phyloP scores from a whole-genome alignment of 768 basidiomycete species.

The Pulveroboletus frians region DNA sequence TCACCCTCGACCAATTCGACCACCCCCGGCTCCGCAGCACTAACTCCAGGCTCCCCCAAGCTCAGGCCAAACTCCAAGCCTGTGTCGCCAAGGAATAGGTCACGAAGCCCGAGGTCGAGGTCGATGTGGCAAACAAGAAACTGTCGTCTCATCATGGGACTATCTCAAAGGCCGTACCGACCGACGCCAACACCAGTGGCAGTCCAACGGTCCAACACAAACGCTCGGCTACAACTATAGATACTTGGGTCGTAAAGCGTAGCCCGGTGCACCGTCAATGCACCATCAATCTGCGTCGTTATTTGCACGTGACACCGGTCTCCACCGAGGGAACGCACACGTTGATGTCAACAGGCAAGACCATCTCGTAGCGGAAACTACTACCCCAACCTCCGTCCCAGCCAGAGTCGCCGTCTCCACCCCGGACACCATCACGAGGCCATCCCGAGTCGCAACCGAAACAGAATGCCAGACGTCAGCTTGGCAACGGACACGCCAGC shows the following conservation, averaged over 20 bases:
- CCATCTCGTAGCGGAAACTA: slow-evolving; percentile 10
- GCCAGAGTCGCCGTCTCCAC: not conserved
- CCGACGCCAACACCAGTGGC: not conserved
- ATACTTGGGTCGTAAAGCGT: not conserved
- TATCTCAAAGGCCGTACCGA: not conserved
- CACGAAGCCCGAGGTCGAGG: slow-evolving; percentile 42
- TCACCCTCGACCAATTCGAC: slow-evolving; percentile 31
- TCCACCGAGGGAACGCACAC: not conserved
- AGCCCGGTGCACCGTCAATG: not conserved
- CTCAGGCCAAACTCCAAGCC: slow-evolving; percentile 75
- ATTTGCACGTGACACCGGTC: not conserved
- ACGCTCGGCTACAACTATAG: slow-evolving; percentile 1
- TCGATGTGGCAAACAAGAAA: not conserved
- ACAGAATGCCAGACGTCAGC: not conserved
- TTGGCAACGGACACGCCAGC: slow-evolving; percentile 12
- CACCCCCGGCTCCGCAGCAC: slow-evolving; percentile 19
- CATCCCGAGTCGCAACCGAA: slow-evolving; percentile 5
- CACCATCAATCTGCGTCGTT: slow-evolving; percentile 19
- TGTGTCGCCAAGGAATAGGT: slow-evolving; percentile 68
- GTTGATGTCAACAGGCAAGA: not conserved
- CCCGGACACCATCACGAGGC: not conserved
- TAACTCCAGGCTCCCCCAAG: slow-evolving; percentile 50
- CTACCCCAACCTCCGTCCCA: not conserved
- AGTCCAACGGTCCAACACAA: not conserved
- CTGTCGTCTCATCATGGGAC: not conserved